Evolutionary conservation across 2,329 filamentous ascomycete species (phyloP).

Genomic region (Stenocarpella maydis): DNA sequence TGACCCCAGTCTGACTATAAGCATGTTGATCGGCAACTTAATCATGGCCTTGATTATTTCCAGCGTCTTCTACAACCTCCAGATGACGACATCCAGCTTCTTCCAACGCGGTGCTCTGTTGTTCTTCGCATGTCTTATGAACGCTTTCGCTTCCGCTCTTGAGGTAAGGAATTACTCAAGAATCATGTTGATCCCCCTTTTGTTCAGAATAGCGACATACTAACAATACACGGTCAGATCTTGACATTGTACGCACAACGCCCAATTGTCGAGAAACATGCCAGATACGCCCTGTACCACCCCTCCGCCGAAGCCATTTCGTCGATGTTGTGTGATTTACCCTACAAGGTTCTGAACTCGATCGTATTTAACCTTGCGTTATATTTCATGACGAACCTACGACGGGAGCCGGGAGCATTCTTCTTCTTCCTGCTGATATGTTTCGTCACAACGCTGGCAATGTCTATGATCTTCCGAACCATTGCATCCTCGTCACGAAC

Average conservation of each 20-base stretch:
- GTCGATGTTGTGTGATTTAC: slow-evolving; percentile 86
- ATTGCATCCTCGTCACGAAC: slow-evolving; percentile 81
- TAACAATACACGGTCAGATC: slow-evolving; percentile 61
- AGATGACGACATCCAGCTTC: slow-evolving; percentile 73
- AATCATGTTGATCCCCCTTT: slow-evolving; percentile 38
- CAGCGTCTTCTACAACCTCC: slow-evolving; percentile 82
- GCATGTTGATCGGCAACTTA: slow-evolving; percentile 75
- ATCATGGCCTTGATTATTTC: slow-evolving; percentile 80
- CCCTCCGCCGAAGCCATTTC: slow-evolving; percentile 88
- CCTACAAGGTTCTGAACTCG: slow-evolving; percentile 79
- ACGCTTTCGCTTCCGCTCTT: slow-evolving; percentile 81
- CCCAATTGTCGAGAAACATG: slow-evolving; percentile 90
- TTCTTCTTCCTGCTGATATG: slow-evolving; percentile 86
- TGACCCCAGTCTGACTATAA: slow-evolving; percentile 78
- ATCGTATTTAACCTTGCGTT: slow-evolving; percentile 81
- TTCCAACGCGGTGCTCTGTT: slow-evolving; percentile 81
- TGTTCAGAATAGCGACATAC: background rate
- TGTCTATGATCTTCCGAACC: slow-evolving; percentile 88
- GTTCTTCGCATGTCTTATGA: slow-evolving; percentile 89
- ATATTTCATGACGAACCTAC: slow-evolving; percentile 88
- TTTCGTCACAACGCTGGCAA: slow-evolving; percentile 75
- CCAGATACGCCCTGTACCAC: slow-evolving; percentile 87
- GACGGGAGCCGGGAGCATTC: slow-evolving; percentile 77
- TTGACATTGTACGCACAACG: slow-evolving; percentile 87
- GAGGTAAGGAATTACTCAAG: slow-evolving; percentile 57